Base-by-base conservation (phyloP, 2,329 filamentous ascomycete species). In the Paradendryphiella salina region DNA sequence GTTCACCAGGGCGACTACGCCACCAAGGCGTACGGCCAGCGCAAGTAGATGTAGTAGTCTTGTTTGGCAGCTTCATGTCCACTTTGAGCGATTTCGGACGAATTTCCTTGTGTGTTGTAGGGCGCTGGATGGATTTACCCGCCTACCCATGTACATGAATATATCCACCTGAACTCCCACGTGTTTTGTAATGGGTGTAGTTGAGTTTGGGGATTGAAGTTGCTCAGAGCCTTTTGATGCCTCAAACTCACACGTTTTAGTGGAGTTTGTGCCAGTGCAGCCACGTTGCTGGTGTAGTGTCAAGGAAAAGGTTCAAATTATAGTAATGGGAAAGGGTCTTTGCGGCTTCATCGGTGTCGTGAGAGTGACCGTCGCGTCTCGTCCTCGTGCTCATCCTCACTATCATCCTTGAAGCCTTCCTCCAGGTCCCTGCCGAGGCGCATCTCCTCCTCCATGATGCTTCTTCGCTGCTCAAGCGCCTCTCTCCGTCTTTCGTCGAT, bases 1-100 rank as follows among this genome's bases (percentile, higher is more conserved):
- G 90, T 96, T 59, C 79, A 89, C 77, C 79, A 83, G 64, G 94
- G 94, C 66, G 89, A 96, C 75, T 99, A 97, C 74, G 93, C 90
- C 62, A 97, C 94, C 72, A 94, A 89, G 85, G 85, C 92, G 23
- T 96, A 96, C 73, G 92, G 92, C 54, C 84, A 94, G 82, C 81
- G 87, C 52, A 77, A 77, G 64, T 81, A 82, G 73, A 77, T 75
- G 71, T 57, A 46, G 46, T 52, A 38, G 13, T 15, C 33, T 35
- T 32, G 28, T 44, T 38, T 18, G 14, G 18, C 33, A 49, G 39
- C 40, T 51, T 46, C 5, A 4, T 32, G 46, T 44, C 37, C 33
- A 43, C 51, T 52, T 34, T 58, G 48, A 56, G 57, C 52, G 46
- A 54, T 54, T 60, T 51, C 13, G 48, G 45, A 55, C 48, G 53